Conservation (phyloP, 305 asterid genomes). For the Fraxinus paxiana region DNA sequence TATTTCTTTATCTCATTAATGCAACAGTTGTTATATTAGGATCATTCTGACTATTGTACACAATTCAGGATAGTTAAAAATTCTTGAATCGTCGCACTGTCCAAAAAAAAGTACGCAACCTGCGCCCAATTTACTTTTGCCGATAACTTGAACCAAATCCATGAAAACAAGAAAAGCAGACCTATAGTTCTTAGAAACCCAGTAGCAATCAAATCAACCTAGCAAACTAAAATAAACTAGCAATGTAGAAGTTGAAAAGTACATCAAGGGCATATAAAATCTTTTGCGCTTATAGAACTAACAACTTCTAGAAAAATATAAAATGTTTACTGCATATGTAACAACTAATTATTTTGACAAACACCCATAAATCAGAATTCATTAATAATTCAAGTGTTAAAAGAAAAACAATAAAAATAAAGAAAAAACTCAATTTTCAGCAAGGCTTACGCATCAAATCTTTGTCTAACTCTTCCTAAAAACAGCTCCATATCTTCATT, state of each 20-base stretch:
- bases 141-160: neutral
- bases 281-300: neutral
- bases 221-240: neutral
- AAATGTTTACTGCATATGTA: neutral
- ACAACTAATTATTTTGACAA: neutral
- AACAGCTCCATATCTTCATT: conserved; percentile 56
- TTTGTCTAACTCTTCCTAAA: conserved; percentile 57
- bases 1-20: neutral
- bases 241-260: neutral
- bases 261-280: neutral
- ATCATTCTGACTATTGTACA: neutral
- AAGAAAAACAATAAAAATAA: neutral
- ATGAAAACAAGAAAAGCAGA: neutral
- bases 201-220: neutral
- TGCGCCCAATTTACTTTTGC: neutral
- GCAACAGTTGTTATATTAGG: neutral
- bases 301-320: neutral
- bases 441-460: conserved; percentile 70
- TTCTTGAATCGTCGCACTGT: neutral
- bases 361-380: neutral
- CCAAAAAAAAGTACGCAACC: neutral
- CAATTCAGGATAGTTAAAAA: neutral
- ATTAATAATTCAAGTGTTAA: neutral
- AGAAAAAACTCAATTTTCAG: neutral
- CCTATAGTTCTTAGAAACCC: neutral